Conservation (phyloP, 306 rosid species). For the Myrica gale region DNA sequence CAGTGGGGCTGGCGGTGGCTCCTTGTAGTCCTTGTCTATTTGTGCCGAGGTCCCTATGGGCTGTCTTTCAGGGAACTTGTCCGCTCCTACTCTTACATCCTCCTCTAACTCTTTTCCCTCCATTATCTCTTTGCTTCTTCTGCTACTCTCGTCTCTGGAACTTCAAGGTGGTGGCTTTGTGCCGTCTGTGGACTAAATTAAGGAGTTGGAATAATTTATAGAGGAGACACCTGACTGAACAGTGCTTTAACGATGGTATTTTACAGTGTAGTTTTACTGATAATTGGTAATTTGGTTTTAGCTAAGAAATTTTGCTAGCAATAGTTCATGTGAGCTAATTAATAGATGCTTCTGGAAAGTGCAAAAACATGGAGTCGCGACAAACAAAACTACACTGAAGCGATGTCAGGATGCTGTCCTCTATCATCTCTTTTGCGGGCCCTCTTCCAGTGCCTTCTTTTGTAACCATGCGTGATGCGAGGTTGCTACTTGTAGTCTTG, state of each 20-base stretch:
- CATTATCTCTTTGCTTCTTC: constrained; percentile 9
- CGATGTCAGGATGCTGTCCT: too few species aligned
- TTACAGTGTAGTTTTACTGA: too few species aligned
- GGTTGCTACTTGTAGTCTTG: too few species aligned
- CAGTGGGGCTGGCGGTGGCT: constrained; percentile 44
- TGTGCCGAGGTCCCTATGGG: constrained; percentile 48
- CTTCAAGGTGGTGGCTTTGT: not conserved
- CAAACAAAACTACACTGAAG: not conserved
- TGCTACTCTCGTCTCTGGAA: constrained; percentile 1
- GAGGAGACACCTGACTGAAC: not conserved
- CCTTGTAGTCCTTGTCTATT: constrained; percentile 50
- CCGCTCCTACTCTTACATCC: constrained; percentile 46
- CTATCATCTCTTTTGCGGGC: too few species aligned
- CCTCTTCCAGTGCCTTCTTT: too few species aligned
- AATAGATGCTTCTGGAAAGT: constrained; percentile 21
- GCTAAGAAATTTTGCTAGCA: too few species aligned
- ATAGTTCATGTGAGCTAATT: not conserved
- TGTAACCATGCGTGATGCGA: too few species aligned
- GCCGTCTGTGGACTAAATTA: too few species aligned
- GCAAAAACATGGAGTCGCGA: not conserved
- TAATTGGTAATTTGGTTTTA: not conserved
- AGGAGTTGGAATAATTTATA: constrained; percentile 23
- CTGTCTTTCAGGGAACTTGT: constrained; percentile 46
- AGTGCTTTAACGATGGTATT: too few species aligned
- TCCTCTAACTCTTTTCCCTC: constrained; percentile 53